A percentile compares a stretch with the other conserved stretches of the same genome.
phyloP scores from a whole-genome alignment of 2,329 filamentous ascomycete species.

The Aspergillus unguis region DNA sequence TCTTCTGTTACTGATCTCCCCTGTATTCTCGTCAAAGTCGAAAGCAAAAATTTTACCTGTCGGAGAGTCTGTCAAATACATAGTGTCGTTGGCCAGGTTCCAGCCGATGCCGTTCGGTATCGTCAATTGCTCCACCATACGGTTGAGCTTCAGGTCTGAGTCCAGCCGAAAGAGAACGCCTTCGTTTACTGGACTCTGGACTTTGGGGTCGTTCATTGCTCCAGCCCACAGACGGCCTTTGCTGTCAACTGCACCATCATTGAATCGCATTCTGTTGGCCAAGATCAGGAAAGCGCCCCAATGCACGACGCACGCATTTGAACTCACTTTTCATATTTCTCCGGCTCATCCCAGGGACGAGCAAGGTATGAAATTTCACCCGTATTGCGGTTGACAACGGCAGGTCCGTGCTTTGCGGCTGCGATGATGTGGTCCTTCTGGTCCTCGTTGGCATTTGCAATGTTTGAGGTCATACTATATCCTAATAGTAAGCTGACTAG shows the following conservation, averaged over 20 bases:
- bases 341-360: constrained; percentile 51
- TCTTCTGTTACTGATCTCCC: constrained; percentile 64
- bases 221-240: constrained; percentile 82
- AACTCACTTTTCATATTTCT: constrained; percentile 46
- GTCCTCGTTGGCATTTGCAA: constrained; percentile 55
- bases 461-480: constrained; percentile 70
- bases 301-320: constrained; percentile 2
- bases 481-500: constrained; percentile 41
- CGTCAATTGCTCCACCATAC: constrained; percentile 61
- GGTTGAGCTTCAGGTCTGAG: constrained; percentile 56
- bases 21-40: constrained; percentile 66
- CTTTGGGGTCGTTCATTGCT: constrained; percentile 76
- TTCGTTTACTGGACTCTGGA: constrained; percentile 51
- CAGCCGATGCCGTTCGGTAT: constrained; percentile 86
- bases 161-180: constrained; percentile 73
- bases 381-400: constrained; percentile 66
- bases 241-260: constrained; percentile 79
- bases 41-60: constrained; percentile 68
- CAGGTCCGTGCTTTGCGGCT: constrained; percentile 77
- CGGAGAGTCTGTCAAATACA: constrained; percentile 82
- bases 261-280: constrained; percentile 55
- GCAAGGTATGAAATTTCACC: constrained; percentile 56
- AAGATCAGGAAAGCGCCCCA: constrained; percentile 12
- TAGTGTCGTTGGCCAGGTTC: constrained; percentile 67
- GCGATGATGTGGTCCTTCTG: constrained; percentile 65